Conservation (phyloP, 208 protist genomes). For the Trypanosoma lewisi region DNA sequence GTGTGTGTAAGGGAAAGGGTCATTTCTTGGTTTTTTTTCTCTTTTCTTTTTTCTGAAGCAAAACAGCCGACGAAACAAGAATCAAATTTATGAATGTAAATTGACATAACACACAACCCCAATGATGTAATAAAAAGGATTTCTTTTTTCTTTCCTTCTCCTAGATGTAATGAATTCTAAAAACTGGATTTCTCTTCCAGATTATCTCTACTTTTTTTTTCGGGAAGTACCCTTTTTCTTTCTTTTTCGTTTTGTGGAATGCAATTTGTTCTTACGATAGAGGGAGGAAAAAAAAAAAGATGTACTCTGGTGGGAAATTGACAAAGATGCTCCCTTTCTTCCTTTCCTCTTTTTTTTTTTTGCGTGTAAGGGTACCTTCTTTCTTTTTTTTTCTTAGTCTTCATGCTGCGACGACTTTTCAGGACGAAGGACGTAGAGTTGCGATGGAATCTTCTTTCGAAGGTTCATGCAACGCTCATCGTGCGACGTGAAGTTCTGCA, state of each 20-base stretch:
- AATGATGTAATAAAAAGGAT: neutral
- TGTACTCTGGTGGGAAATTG: no score
- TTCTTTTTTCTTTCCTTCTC: conserved; percentile 12
- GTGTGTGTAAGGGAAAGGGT: neutral
- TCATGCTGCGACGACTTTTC: conserved; percentile 23
- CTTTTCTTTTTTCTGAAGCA: no score
- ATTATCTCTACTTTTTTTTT: conserved; percentile 3
- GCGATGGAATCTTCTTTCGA: conserved; percentile 20
- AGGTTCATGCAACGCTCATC: neutral
- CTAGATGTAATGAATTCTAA: neutral
- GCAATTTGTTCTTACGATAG: no score
- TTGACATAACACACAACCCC: neutral
- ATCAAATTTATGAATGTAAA: neutral
- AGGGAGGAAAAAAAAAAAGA: no score
- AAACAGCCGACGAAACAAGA: neutral
- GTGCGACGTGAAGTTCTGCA: neutral
- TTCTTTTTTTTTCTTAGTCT: conserved; percentile 10
- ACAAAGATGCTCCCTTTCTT: no score
- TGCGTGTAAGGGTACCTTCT: neutral
- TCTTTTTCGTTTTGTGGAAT: no score
- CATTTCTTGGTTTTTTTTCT: no score
- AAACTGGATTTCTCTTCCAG: neutral
- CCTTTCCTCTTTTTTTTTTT: conserved; percentile 1
- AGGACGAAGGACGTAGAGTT: conserved; percentile 23
- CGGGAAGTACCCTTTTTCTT: no score